Conservation (phyloP, 192 early-diverging fungal species). For the Entophlyctis helioformis region DNA sequence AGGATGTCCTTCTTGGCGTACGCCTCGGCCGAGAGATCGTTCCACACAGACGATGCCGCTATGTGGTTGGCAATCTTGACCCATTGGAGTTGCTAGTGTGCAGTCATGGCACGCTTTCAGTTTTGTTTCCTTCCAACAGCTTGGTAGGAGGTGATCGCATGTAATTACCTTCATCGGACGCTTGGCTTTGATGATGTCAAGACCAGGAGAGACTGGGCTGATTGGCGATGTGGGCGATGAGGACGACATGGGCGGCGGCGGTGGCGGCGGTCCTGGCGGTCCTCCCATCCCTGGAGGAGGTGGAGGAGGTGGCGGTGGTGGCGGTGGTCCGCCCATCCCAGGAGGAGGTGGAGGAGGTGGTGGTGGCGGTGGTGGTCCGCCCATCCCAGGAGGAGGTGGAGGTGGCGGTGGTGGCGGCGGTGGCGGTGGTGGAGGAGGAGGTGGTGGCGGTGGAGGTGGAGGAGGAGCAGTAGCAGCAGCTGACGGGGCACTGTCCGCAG, state of each 20-base stretch:
- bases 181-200: conserved; percentile 11
- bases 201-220: too few relatives aligned
- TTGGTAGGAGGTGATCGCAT: too few relatives aligned
- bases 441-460: conserved; percentile 6
- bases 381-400: background rate
- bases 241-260: too few relatives aligned
- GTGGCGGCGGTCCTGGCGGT: conserved; percentile 8
- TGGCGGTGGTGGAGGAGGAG: background rate
- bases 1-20: conserved; percentile 12
- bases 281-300: background rate
- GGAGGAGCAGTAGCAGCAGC: background rate
- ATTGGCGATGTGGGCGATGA: too few relatives aligned
- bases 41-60: conserved; percentile 24
- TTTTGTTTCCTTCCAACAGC: too few relatives aligned
- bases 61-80: conserved; percentile 19
- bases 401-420: conserved; percentile 4
- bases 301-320: conserved; percentile 12
- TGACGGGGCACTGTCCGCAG: too few relatives aligned
- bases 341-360: conserved; percentile 1
- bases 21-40: conserved; percentile 18
- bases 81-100: conserved; percentile 27
- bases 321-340: conserved; percentile 5
- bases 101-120: background rate
- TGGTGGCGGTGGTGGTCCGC: conserved; percentile 11
- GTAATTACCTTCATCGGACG: conserved; percentile 10